Conservation (phyloP, 2,329 filamentous ascomycete species). For the Xylaria arbuscula region DNA sequence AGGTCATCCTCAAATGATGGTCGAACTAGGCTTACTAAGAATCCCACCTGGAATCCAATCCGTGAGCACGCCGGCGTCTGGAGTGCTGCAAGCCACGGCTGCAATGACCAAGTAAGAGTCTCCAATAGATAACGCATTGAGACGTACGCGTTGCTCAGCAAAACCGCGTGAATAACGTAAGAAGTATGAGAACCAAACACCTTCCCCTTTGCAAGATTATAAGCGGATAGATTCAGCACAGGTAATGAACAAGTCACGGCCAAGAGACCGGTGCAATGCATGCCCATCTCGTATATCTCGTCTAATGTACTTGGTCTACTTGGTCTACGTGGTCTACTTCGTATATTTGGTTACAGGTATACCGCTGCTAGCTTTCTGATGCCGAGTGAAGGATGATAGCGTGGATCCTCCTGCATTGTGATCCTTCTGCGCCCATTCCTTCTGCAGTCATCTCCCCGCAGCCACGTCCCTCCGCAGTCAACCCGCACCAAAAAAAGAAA, state of each 20-base stretch:
- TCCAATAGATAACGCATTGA: background rate
- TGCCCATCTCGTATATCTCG: background rate
- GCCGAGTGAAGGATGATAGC: slow-evolving; percentile 2
- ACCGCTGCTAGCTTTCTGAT: background rate
- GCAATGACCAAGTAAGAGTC: background rate
- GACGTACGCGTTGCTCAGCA: background rate
- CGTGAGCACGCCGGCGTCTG: background rate
- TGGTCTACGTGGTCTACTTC: too few relatives aligned
- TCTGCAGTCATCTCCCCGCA: slow-evolving; percentile 5
- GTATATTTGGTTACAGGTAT: background rate
- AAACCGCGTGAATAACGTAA: background rate
- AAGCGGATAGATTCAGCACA: background rate
- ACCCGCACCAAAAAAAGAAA: background rate
- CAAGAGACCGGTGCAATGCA: background rate
- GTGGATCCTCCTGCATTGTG: background rate
- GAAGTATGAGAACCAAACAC: background rate
- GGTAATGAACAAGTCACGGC: background rate
- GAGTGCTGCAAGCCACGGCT: background rate
- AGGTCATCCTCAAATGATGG: background rate
- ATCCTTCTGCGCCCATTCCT: slow-evolving; percentile 9
- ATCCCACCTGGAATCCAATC: background rate
- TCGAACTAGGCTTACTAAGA: background rate
- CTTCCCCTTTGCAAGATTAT: background rate
- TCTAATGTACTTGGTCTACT: background rate
- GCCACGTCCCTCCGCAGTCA: slow-evolving; percentile 6